Evolutionary conservation across 169 alveolate genomes (phyloP), one percentile per base, ranked within the genome.

Genomic region (Plasmodium reichenowi): DNA sequence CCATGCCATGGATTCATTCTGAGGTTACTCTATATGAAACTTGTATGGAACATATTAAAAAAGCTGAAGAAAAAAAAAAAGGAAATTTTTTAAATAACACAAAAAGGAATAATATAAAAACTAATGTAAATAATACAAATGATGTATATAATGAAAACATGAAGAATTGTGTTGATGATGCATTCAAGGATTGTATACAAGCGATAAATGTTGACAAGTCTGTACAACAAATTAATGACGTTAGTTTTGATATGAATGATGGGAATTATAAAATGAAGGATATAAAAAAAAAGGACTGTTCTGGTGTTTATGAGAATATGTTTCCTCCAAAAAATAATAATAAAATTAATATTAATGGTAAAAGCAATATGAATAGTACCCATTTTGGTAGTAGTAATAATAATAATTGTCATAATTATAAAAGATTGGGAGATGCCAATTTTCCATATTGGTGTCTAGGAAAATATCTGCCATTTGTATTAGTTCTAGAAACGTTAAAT

Each of bases 381-480:
- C 17, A 20, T 0, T 0, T 17, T 2, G 43, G 9, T 3, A 45
- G 24, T 17, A 38, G 26, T 38, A 52, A 66, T 48, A 4, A n/a
- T 45, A 24, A 13, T 15, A 45, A 50, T 15, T 62, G 26, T 3
- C 47, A 56, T 1, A 32, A 38, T 67, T 32, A n/a, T 7, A 67
- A 56, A 10, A 29, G 2, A 38, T 17, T n/a, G 7, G 13, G 2
- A 6, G 24, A 20, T 10, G 7, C 26, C n/a, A 22, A 67, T 22
- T 78, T 15, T 45, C 89, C 89, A 26, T 78, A 50, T 45, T 78
- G 89, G 89, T 78, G 89, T 9, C 43, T 56, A 4, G 89, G 89
- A 58, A 78, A 78, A 43, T 78, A 78, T 58, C 45, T 78, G 6
- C 89, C 89, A 2, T 20, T 78, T 48, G 89, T 78, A 2, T 59